Evolutionary conservation across 1,139 yeast genomes (phyloP).

Genomic region (Yamadazyma dushanensis): DNA sequence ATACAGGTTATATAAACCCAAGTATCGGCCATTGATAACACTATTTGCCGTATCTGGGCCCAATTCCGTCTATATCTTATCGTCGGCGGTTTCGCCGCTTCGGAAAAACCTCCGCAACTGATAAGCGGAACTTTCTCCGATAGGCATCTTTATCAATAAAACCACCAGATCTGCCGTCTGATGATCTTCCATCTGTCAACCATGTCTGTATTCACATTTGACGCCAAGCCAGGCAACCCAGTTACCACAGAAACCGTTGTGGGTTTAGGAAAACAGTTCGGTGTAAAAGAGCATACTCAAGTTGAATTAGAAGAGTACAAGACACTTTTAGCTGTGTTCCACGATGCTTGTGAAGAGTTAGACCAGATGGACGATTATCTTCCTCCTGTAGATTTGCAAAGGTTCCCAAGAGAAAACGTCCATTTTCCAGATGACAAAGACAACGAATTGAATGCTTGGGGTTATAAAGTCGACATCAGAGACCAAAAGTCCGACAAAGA

Average conservation of each 20-base stretch:
- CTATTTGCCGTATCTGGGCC: too few relatives aligned
- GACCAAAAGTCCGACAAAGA: not conserved
- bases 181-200: not conserved
- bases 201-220: constrained; percentile 16
- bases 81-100: too few relatives aligned
- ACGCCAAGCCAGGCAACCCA: constrained; percentile 15
- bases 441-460: constrained; percentile 18
- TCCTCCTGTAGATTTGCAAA: constrained; percentile 20
- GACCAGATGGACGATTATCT: constrained; percentile 19
- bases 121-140: too few relatives aligned
- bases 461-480: constrained; percentile 9
- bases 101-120: too few relatives aligned
- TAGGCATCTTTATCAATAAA: not conserved
- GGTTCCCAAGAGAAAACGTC: constrained; percentile 30
- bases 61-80: too few relatives aligned
- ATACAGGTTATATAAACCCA: too few relatives aligned
- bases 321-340: constrained; percentile 20
- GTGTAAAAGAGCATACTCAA: constrained; percentile 13
- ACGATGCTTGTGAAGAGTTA: constrained; percentile 20
- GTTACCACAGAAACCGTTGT: constrained; percentile 15
- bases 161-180: not conserved
- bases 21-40: not conserved
- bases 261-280: constrained; percentile 13
- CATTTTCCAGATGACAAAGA: constrained; percentile 20
- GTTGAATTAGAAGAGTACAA: constrained; percentile 16